phyloP scores from a whole-genome alignment of 331 rosid genomes.

The Spiraea crenata region DNA sequence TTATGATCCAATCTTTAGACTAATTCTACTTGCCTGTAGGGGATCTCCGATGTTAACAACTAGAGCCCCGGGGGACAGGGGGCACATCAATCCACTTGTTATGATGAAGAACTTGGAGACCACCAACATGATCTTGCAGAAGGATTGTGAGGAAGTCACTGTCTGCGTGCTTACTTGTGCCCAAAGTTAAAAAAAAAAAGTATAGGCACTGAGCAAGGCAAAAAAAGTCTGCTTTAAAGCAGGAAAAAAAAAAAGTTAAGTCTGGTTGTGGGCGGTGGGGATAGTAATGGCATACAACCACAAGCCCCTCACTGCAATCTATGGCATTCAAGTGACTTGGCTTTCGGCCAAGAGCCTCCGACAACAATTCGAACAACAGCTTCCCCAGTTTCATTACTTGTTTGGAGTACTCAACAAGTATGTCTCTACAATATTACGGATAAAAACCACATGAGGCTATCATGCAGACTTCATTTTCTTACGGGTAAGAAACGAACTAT shows the following conservation, averaged over 20 bases:
- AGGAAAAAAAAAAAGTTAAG: no score
- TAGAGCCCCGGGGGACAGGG: background rate
- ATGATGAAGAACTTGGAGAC: constrained; percentile 16
- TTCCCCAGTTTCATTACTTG: constrained; percentile 17
- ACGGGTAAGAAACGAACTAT: no score
- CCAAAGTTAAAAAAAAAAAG: no score
- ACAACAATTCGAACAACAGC: constrained; percentile 20
- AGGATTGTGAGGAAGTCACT: constrained; percentile 16
- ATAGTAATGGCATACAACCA: background rate
- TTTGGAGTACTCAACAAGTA: constrained; percentile 1
- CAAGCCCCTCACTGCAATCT: constrained; percentile 18
- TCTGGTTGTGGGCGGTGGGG: constrained; percentile 23
- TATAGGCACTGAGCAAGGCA: no score
- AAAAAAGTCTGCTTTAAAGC: no score
- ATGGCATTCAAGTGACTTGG: background rate
- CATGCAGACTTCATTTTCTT: no score
- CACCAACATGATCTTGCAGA: constrained; percentile 17
- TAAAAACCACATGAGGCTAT: no score
- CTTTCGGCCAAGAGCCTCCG: constrained; percentile 26
- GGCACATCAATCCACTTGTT: constrained; percentile 18
- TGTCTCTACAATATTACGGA: constrained; percentile 14
- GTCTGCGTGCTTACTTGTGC: constrained; percentile 16
- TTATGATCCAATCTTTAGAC: no score
- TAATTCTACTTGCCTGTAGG: constrained; percentile 9
- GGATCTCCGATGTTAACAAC: constrained; percentile 27